Evolutionary conservation across 441 rosid species (phyloP).

Genomic region (Corymbia calophylla): DNA sequence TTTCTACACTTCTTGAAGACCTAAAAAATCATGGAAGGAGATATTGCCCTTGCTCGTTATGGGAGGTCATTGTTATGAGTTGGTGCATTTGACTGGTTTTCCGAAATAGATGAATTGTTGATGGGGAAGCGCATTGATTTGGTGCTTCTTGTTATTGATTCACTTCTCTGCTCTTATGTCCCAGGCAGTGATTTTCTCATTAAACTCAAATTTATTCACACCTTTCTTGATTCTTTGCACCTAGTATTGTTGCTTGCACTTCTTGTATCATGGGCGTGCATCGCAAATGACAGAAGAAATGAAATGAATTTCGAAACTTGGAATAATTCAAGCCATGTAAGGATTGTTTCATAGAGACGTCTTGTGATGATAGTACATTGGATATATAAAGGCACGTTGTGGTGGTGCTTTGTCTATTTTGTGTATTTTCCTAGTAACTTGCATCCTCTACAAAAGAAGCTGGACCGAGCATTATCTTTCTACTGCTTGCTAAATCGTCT

Average conservation of each 20-base stretch:
- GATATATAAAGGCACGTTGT: background rate
- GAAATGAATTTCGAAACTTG: too few species aligned
- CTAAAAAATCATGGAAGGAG: background rate
- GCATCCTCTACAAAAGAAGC: too few species aligned
- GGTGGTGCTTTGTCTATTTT: background rate
- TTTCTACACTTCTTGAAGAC: background rate
- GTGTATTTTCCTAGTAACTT: background rate
- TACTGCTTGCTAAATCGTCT: background rate
- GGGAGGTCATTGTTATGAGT: background rate
- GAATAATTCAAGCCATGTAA: background rate
- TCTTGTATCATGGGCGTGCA: background rate
- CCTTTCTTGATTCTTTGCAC: background rate
- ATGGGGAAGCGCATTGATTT: background rate
- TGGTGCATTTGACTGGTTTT: background rate
- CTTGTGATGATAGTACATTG: too few species aligned
- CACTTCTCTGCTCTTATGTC: background rate
- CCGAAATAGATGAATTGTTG: background rate
- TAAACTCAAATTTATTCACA: background rate
- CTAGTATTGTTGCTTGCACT: background rate
- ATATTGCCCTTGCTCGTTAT: background rate
- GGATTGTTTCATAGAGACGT: background rate
- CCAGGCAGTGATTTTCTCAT: background rate
- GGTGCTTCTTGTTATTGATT: background rate
- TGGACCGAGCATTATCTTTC: background rate
- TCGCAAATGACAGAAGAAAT: background rate